Conservation (phyloP, 1,284 basidiomycete species). For the Boletellus sp. region DNA sequence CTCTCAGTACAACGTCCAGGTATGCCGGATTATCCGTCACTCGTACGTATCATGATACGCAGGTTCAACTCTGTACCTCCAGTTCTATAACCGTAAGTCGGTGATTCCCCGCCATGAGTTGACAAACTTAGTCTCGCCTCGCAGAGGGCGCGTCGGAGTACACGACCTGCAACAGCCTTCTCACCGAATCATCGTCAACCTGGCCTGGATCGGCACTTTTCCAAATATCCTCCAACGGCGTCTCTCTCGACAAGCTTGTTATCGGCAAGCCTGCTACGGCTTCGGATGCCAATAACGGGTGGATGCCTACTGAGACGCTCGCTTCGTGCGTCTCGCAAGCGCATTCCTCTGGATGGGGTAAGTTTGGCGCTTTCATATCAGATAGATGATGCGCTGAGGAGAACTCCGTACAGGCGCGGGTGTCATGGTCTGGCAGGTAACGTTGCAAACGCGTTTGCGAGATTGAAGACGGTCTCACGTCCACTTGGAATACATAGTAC, state of each 20-base stretch:
- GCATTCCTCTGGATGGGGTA: conserved; percentile 2
- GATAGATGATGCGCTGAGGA: neutral
- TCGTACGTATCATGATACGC: neutral
- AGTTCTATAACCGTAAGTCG: conserved; percentile 62
- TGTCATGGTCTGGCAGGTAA: conserved; percentile 8
- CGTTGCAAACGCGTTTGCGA: neutral
- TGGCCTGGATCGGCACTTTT: neutral
- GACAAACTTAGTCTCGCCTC: neutral
- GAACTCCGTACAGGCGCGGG: neutral
- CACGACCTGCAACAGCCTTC: neutral
- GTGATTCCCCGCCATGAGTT: too few relatives aligned
- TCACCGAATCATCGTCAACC: neutral
- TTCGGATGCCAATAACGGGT: conserved; percentile 34
- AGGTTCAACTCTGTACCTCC: conserved; percentile 15
- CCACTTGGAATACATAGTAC: neutral
- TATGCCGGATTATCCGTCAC: conserved; percentile 12
- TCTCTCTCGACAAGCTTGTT: neutral
- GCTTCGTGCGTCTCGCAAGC: conserved; percentile 4
- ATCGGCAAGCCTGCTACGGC: conserved; percentile 1
- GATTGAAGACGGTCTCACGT: neutral
- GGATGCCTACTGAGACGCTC: conserved; percentile 48
- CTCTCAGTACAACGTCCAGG: conserved; percentile 43
- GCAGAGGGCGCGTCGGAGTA: neutral
- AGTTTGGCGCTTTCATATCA: neutral
- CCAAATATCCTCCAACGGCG: neutral